Evolutionary conservation across 345 rosid genomes (phyloP), one percentile per base, ranked within the genome.

Genomic region (Abelmoschus esculentus): DNA sequence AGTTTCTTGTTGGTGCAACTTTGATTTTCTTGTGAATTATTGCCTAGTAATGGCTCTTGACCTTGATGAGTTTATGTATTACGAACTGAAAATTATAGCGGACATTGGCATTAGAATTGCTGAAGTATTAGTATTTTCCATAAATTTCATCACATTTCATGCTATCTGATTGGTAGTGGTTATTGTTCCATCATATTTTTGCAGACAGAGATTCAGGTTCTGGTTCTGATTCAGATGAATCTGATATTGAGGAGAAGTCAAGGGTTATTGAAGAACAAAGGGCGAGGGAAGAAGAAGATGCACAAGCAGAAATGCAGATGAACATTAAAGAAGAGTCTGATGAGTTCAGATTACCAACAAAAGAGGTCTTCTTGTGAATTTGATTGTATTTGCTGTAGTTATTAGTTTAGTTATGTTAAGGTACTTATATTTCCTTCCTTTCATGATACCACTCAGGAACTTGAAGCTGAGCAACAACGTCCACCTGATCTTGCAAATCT

Each of bases 401-500:
- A 49, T 38, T 0, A 18, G 53, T 42, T 56, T 52, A 56, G 6
- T 54, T 70, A n/a, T 78, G 3, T 22, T 5, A 46, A 2, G 75
- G 38, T 40, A 2, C 17, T 72, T 44, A 28, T 36, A 18, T 11
- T 65, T 42, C 46, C 7, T 68, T 70, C 38, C 47, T 56, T 61
- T 61, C 66, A 29, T 66, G 15, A 52, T 66, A 68, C 67, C 55
- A 59, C 10, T 55, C 71, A 95, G 97, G 99, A 90, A 72, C 91
- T 91, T 68, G 92, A 91, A 75, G 91, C 75, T 61, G 99, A 91
- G 79, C 83, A 84, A 55, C 83, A 69, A 5, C 80, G 79, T 12
- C 99, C 96, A 8, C 97, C 96, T 19, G 93, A 89, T 78, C 93
- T 90, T 80, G 76, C 79, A 58, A 83, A 78, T 77, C 84, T 91